These are phyloP conservation scores for Mucor irregularis DNA, from an alignment of 371 early-diverging fungal genomes.

Conservation along the genomic window DNA sequence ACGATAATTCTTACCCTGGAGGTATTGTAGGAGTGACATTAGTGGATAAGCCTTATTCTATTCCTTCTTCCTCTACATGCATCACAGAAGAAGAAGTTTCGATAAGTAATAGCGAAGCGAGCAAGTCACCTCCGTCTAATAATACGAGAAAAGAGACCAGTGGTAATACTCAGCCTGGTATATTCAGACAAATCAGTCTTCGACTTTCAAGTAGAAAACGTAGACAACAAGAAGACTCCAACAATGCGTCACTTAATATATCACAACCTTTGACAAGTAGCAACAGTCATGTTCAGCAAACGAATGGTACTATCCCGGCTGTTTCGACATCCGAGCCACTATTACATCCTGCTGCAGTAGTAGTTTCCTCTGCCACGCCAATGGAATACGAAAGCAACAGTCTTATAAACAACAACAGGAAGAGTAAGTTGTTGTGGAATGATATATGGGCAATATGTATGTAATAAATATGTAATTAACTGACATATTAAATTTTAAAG, in stretches of 20 bases:
- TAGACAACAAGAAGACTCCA: slow-evolving; percentile 15
- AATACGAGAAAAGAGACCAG: neutral
- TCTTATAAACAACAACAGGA: slow-evolving; percentile 3
- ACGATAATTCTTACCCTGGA: neutral
- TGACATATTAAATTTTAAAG: slow-evolving; percentile 11
- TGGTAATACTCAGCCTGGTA: slow-evolving; percentile 1
- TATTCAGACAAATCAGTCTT: slow-evolving; percentile 23
- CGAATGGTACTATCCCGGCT: neutral
- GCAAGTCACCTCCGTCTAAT: neutral
- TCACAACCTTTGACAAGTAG: neutral
- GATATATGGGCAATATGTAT: no score
- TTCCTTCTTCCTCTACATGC: neutral
- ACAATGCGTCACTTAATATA: neutral
- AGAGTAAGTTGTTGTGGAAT: neutral
- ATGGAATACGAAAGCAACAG: neutral
- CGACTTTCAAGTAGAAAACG: slow-evolving; percentile 14
- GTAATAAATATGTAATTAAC: neutral
- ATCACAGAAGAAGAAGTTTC: neutral
- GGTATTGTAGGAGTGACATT: slow-evolving; percentile 21
- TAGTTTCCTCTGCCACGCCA: neutral
- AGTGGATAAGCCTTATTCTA: slow-evolving; percentile 9
- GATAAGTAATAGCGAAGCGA: neutral
- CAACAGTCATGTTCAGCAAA: neutral
- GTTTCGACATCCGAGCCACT: slow-evolving; percentile 8
- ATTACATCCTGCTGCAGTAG: slow-evolving; percentile 22